A percentile compares a stretch with the other conserved stretches of the same genome.
Evolutionary conservation across 2,329 filamentous ascomycete species (phyloP).

Genomic region (Teratosphaeria destructans): DNA sequence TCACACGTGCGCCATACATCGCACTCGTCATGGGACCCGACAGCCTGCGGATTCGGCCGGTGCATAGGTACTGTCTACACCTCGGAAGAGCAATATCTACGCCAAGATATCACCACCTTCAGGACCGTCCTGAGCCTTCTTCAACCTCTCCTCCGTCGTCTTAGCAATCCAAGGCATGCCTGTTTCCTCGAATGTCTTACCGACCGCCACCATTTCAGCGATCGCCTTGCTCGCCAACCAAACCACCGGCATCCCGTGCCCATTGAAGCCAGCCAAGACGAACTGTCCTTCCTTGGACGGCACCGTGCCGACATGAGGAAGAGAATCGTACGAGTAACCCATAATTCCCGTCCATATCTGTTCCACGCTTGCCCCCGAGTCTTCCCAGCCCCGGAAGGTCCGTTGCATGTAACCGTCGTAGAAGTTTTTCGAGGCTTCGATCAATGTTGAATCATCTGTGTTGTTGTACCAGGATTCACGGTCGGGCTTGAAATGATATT

Average conservation of each 20-base stretch:
- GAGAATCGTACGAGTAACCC: slow-evolving; percentile 11
- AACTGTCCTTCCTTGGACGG: slow-evolving; percentile 32
- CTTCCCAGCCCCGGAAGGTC: slow-evolving; percentile 39
- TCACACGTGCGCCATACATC: background rate
- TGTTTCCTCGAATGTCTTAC: background rate
- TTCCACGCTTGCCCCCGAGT: slow-evolving; percentile 26
- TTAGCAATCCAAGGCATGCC: background rate
- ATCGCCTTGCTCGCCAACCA: slow-evolving; percentile 30
- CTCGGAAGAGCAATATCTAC: background rate
- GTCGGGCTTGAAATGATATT: background rate
- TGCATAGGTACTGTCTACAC: background rate
- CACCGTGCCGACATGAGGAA: slow-evolving; percentile 35
- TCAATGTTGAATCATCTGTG: slow-evolving; percentile 34
- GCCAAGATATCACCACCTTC: background rate
- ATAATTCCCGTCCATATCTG: slow-evolving; percentile 31
- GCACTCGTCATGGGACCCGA: background rate
- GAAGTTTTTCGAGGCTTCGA: slow-evolving; percentile 32
- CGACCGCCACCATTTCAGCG: slow-evolving; percentile 30
- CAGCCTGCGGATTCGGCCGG: background rate
- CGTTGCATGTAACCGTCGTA: slow-evolving; percentile 39
- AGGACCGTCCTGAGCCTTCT: background rate
- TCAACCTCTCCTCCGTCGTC: background rate
- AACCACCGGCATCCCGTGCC: slow-evolving; percentile 42
- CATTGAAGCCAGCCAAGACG: slow-evolving; percentile 41
- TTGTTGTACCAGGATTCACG: slow-evolving; percentile 27